Conservation (phyloP, 768 basidiomycete genomes). For the Amanita phalloides region DNA sequence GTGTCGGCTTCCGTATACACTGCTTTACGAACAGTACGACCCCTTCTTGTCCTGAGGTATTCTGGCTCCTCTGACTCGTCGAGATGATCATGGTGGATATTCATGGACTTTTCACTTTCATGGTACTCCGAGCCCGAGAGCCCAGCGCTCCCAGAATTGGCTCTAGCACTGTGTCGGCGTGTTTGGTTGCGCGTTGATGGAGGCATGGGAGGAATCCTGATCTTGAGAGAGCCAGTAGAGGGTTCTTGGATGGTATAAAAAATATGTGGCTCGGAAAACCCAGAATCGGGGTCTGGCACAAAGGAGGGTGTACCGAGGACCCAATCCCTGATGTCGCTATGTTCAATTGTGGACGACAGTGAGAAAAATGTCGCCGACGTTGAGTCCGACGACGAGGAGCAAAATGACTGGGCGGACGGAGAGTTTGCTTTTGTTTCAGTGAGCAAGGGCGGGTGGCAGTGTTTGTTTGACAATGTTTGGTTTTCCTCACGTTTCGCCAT, state of each 20-base stretch:
- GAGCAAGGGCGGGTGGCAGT: constrained; percentile 6
- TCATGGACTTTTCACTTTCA: constrained; percentile 33
- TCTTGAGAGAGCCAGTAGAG: constrained; percentile 10
- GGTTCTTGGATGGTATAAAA: not conserved
- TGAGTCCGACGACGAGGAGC: constrained; percentile 1
- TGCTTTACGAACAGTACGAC: constrained; percentile 27
- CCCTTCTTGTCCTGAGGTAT: constrained; percentile 21
- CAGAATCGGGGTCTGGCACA: constrained; percentile 2
- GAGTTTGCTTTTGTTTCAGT: constrained; percentile 7
- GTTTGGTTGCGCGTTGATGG: constrained; percentile 14
- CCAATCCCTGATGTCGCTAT: not conserved
- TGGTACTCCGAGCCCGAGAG: constrained; percentile 41
- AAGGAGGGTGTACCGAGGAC: constrained; percentile 4
- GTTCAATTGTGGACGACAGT: not conserved
- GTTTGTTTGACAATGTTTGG: constrained; percentile 6
- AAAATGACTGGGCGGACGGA: not conserved
- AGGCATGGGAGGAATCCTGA: constrained; percentile 18
- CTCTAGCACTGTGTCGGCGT: constrained; percentile 23
- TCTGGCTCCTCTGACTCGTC: constrained; percentile 19
- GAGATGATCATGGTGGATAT: constrained; percentile 17
- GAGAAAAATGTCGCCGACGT: not conserved
- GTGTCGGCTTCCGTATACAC: constrained; percentile 23
- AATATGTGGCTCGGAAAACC: not conserved
- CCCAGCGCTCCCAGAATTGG: constrained; percentile 19
- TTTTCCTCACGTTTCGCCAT: constrained; percentile 1